Percentiles rank a stretch among this genome's conserved stretches.
phyloP scores from a whole-genome alignment of 23 red algal genomes.

The Pyropia haitanensis region DNA sequence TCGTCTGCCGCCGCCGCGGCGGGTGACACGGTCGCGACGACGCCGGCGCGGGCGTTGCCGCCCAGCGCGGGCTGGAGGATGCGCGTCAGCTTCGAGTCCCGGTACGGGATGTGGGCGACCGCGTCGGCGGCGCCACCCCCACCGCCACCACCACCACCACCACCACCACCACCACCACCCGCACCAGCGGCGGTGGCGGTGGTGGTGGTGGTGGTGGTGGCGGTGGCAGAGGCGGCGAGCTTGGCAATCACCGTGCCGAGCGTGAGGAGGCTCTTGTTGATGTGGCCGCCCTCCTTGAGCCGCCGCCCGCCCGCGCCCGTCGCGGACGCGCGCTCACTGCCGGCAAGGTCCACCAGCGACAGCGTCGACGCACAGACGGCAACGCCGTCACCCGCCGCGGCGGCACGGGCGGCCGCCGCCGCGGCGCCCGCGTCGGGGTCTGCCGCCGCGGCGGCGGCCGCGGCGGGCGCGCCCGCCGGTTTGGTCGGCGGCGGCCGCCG shows the following conservation, averaged over 20 bases:
- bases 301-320: conserved; percentile 76
- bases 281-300: conserved; percentile 85
- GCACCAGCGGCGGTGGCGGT: background rate
- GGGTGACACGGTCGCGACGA: conserved; percentile 77
- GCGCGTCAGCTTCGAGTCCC: conserved; percentile 94
- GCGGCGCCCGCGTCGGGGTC: conserved; percentile 9
- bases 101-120: conserved; percentile 82
- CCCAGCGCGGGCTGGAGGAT: conserved; percentile 88
- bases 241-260: conserved; percentile 97
- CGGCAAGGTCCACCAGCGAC: conserved; percentile 88
- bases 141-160: no score
- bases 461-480: no score
- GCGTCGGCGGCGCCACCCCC: conserved; percentile 26
- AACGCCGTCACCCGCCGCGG: conserved; percentile 23
- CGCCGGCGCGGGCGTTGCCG: conserved; percentile 82
- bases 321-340: conserved; percentile 68
- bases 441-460: background rate
- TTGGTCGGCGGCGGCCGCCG: background rate
- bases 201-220: no score
- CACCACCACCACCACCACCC: no score
- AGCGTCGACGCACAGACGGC: conserved; percentile 68
- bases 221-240: conserved; percentile 57
- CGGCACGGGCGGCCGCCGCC: background rate
- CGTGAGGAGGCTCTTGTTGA: conserved; percentile 85
- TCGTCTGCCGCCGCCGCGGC: conserved; percentile 73